phyloP scores from a whole-genome alignment of 2,329 filamentous ascomycete genomes.

The Colletotrichum sidae region DNA sequence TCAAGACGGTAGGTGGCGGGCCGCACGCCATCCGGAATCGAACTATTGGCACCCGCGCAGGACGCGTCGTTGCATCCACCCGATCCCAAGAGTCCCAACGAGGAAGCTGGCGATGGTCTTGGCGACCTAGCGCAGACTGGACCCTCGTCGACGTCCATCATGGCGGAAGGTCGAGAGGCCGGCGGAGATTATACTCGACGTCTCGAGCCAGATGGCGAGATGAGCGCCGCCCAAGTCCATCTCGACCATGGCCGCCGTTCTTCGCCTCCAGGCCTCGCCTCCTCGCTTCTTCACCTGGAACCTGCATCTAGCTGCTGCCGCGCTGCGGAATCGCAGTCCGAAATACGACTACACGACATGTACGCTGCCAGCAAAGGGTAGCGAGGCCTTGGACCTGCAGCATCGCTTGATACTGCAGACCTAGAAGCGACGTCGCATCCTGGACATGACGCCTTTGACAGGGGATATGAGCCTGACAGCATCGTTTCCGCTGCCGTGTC shows the following conservation, averaged over 20 bases:
- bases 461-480: constrained; percentile 16
- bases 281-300: constrained; percentile 10
- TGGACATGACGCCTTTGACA: constrained; percentile 23
- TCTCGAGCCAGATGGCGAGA: constrained; percentile 9
- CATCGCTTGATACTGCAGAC: neutral
- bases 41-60: constrained; percentile 23
- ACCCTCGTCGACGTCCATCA: constrained; percentile 5
- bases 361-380: constrained; percentile 1
- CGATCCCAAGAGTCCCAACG: constrained; percentile 32
- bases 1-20: constrained; percentile 23
- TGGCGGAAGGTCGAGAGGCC: neutral
- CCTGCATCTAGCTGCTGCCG: constrained; percentile 7
- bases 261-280: constrained; percentile 2
- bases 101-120: constrained; percentile 32
- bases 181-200: constrained; percentile 6
- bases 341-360: constrained; percentile 10
- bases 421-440: neutral
- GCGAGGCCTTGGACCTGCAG: constrained; percentile 10
- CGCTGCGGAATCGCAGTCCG: constrained; percentile 4
- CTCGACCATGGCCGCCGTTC: neutral
- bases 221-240: neutral
- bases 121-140: constrained; percentile 10
- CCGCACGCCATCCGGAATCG: constrained; percentile 25
- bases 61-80: constrained; percentile 23
- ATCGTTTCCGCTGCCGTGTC: neutral